Evolutionary conservation across 2,329 filamentous ascomycete genomes (phyloP), one percentile per base, ranked within the genome.

Genomic region (Fusarium falciforme): DNA sequence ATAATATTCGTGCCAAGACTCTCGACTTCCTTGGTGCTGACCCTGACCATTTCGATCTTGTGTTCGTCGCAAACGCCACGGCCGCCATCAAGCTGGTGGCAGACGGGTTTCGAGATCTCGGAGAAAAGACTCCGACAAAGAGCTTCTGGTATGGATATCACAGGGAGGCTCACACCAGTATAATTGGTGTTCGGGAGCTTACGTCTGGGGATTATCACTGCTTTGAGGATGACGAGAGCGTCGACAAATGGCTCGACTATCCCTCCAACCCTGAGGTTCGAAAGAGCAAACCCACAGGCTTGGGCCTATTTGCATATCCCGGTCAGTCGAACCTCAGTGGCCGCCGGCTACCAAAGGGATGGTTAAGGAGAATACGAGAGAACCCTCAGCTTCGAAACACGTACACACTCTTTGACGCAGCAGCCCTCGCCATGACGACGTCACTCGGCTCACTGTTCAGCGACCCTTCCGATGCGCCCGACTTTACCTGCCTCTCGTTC

Each of bases 301-400:
- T 75, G 11, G 84, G 84, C 2, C 78, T 89, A 4, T 91, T 93
- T 72, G 90, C 90, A 22, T 93, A 91, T 78, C 91, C 92, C 5
- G 91, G 89, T 0, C 92, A 93, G 79, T 93, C 91, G 31, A 93
- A 93, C 77, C 90, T 93, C 86, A 91, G 89, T 49, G 92, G 92
- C 9, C 85, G 89, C 22, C 86, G 91, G 67, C 82, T 93, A 47
- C 90, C 91, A 5, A 80, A 90, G 31, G 79, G 83, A 1, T 93
- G 91, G 91, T 81, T 84, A 12, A 81, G 82, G 17, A 78, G 77
- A 63, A 76, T 83, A 31, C 80, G 85, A 29, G 64, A 75, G 59
- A 57, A 76, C 44, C 49, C 69, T 17, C 72, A 75, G 20, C 64
- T 73, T 44, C 65, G 71, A 66, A 77, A 79, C 59, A 70, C 72